Evolutionary conservation across 768 basidiomycete species (phyloP), one percentile per base, ranked within the genome.

Genomic region (Termitomyces sp.): DNA sequence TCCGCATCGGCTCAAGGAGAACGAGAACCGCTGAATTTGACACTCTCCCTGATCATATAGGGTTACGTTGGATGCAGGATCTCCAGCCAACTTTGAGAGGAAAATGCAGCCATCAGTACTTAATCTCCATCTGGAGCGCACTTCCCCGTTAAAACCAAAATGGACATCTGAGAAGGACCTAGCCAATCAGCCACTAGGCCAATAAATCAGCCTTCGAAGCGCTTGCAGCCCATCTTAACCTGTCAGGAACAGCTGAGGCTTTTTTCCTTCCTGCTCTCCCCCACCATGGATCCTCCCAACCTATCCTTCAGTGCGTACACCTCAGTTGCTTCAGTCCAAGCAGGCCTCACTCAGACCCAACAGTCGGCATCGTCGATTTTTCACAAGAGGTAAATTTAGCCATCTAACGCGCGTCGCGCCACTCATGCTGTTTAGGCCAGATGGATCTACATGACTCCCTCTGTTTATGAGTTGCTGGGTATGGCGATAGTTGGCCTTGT

Each of bases 291-390:
- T 62, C 77, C 79, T n/a, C 86, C 87, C 48, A 82, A 81, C 64
- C 79, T 91, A 41, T 92, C 90, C 33, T 92, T 90, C 80, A 91
- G 90, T 91, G 60, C 55, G 87, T 82, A 38, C 55, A 7, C 6
- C 44, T 46, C 56, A 46, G 20, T 33, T 59, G 53, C 30, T 63
- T 48, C 62, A 54, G 54, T 54, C 16, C 48, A 10, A 54, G 52
- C 16, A 55, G 63, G 41, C 23, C 46, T 57, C 41, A 59, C 54
- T 38, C 1, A 56, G 59, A 32, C 30, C 41, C 38, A 55, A 12
- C 67, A 91, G 90, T 92, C 61, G 88, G 84, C 20, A 92, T 91
- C 65, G 85, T 90, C 54, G 90, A 93, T 72, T 91, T 91, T 71
- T 84, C 87, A 4, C 81, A 87, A 72, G 79, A 89, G 72, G 88